Evolutionary conservation across 1,284 basidiomycete genomes (phyloP).

Genomic region (Stereum hirsutum): DNA sequence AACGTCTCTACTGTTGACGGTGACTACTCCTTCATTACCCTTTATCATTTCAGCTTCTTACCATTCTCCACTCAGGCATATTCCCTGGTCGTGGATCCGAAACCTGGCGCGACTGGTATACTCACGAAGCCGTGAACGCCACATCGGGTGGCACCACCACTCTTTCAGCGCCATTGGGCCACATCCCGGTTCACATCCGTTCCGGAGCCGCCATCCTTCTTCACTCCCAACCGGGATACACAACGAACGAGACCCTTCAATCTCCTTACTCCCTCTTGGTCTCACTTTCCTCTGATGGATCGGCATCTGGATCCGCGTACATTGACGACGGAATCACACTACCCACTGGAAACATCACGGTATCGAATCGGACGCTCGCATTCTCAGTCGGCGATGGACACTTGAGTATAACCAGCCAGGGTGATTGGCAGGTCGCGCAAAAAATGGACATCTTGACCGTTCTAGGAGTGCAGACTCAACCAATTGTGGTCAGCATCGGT

Average conservation of each 20-base stretch:
- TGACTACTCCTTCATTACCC: conserved; percentile 15
- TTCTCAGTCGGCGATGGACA: conserved; percentile 25
- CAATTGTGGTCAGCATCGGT: background rate
- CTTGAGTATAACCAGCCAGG: conserved; percentile 28
- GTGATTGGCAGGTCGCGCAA: conserved; percentile 24
- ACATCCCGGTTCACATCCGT: conserved; percentile 65
- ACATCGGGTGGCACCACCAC: conserved; percentile 30
- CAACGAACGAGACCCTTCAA: conserved; percentile 44
- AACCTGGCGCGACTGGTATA: conserved; percentile 73
- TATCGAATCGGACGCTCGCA: conserved; percentile 34
- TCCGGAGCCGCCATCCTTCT: conserved; percentile 50
- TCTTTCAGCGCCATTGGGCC: conserved; percentile 48
- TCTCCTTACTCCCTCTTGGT: conserved; percentile 48
- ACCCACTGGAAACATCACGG: conserved; percentile 28
- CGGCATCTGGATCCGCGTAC: conserved; percentile 47
- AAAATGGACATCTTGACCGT: conserved; percentile 2
- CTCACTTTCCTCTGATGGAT: conserved; percentile 33
- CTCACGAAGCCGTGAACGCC: conserved; percentile 41
- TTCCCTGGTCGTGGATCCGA: conserved; percentile 54
- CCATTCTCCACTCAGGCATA: no score
- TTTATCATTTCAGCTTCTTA: background rate
- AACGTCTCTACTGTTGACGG: conserved; percentile 45
- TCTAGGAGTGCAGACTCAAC: background rate
- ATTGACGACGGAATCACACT: conserved; percentile 56
- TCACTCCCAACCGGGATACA: conserved; percentile 47